Percentiles rank a stretch among this genome's conserved stretches.
These are phyloP conservation scores for Skeletonema grethae DNA, from an alignment of 108 stramenopile species.

Conservation along the genomic window DNA sequence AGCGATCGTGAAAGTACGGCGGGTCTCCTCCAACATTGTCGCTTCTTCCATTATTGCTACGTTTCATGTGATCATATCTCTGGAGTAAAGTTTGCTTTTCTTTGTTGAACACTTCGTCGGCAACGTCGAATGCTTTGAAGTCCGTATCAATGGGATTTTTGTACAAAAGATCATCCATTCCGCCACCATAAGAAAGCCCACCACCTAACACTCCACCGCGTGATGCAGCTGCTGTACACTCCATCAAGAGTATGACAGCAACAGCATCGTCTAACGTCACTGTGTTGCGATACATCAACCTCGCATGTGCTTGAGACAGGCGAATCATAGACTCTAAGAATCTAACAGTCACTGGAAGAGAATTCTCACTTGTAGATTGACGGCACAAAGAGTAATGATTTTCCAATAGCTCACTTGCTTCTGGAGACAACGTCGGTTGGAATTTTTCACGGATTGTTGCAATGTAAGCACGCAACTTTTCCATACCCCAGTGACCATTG, in stretches of 20 bases:
- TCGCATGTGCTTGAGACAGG: conserved; percentile 94
- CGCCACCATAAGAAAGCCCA: conserved; percentile 9
- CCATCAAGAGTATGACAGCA: conserved; percentile 86
- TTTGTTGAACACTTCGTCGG: conserved; percentile 36
- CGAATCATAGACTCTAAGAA: conserved; percentile 95
- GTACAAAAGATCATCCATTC: conserved; percentile 22
- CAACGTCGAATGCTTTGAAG: conserved; percentile 31
- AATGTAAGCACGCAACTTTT: conserved; percentile 91
- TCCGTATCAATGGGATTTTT: conserved; percentile 46
- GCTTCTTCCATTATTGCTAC: background rate
- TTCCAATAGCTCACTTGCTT: conserved; percentile 77
- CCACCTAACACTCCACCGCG: conserved; percentile 23
- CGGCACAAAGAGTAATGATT: conserved; percentile 81
- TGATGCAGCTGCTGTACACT: conserved; percentile 59
- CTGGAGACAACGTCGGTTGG: conserved; percentile 70
- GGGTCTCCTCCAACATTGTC: background rate
- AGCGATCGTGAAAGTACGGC: background rate
- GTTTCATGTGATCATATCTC: conserved; percentile 22
- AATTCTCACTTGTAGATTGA: conserved; percentile 50
- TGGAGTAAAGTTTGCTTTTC: conserved; percentile 35
- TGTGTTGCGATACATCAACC: conserved; percentile 87
- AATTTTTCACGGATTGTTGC: conserved; percentile 81
- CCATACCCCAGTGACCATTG: conserved; percentile 76
- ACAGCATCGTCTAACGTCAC: conserved; percentile 81
- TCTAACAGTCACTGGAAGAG: conserved; percentile 87